Base-by-base conservation (phyloP, 176 grass and related monocot species). In the Olyra latifolia region DNA sequence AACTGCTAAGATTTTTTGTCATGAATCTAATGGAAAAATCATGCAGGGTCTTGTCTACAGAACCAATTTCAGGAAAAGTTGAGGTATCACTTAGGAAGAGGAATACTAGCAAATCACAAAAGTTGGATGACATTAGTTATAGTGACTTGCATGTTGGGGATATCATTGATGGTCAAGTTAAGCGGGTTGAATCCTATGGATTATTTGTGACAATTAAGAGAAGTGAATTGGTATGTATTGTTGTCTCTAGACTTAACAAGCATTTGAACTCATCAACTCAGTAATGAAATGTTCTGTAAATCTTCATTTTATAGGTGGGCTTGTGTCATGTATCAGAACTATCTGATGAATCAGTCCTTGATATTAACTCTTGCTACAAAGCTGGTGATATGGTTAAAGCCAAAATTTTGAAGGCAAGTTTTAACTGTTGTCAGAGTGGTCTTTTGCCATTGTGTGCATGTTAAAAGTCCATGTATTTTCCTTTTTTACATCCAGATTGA, bases 291-390 rank as follows among this genome's bases (percentile, higher is more conserved):
- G 42, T 90, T 72, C 66, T 79, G 5, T 73, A 48, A 22, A 50
- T 45, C 40, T 41, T 84, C 52, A 39, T 75, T 89, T 93, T 76
- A 76, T 78, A 98, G 95, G 95, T 98, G 84, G 95, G 92, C 42
- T 83, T 98, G 80, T 98, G 95, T 71, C 95, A 98, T 86, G 65
- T 93, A 80, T 98, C 95, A 52, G 88, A 98, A 88, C 70, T 98
- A 75, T 94, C 86, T 69, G 95, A 98, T 81, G 92, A 95, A 81
- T 87, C 86, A 54, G 79, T 95, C 19, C 60, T 83, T 79, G 86
- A 94, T 76, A 88, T 92, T 88, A 77, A 91, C 83, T 79, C 80
- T 52, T 83, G 50, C 68, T 89, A 93, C 72, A 91, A 83, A 79
- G 86, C 95, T 80, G 92, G 95, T 52, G 84, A 95, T 89, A 87